Evolutionary conservation across 495 filamentous ascomycete species (phyloP).

Genomic region (Apodospora peruviana): DNA sequence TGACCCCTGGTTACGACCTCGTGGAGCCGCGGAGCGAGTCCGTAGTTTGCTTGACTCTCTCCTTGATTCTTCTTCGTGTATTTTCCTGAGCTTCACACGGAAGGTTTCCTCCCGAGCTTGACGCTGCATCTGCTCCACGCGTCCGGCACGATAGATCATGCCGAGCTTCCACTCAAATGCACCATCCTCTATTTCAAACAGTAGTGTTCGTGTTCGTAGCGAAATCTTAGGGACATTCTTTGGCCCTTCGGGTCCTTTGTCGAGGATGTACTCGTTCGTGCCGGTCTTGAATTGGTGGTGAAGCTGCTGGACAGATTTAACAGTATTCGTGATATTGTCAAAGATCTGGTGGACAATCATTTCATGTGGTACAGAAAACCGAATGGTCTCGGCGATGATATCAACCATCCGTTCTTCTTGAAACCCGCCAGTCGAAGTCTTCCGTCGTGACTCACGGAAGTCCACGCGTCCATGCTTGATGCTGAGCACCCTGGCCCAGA

Average conservation of each 20-base stretch:
- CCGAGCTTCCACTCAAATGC: constrained; percentile 96
- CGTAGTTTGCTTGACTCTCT: constrained; percentile 43
- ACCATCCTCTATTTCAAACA: constrained; percentile 92
- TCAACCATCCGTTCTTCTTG: constrained; percentile 80
- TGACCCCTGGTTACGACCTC: constrained; percentile 31
- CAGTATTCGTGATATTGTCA: constrained; percentile 83
- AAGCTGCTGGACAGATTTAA: constrained; percentile 83
- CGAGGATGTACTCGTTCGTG: constrained; percentile 79
- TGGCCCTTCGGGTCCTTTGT: constrained; percentile 74
- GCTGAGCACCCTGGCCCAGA: constrained; percentile 81
- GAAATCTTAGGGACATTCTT: constrained; percentile 82
- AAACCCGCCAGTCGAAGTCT: constrained; percentile 51
- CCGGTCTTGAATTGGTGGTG: constrained; percentile 84
- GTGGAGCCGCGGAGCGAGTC: constrained; percentile 43
- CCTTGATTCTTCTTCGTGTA: constrained; percentile 59
- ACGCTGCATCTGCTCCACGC: constrained; percentile 83
- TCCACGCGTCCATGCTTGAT: constrained; percentile 76
- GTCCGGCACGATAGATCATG: constrained; percentile 80
- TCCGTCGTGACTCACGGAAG: constrained; percentile 67
- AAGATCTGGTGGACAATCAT: constrained; percentile 85
- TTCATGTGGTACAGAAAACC: constrained; percentile 88
- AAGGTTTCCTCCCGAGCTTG: constrained; percentile 88
- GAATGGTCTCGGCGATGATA: constrained; percentile 75
- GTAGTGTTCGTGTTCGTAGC: constrained; percentile 68
- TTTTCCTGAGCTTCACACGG: constrained; percentile 74